Percentiles rank a stretch among this genome's conserved stretches.
Evolutionary conservation across 495 filamentous ascomycete genomes (phyloP).

Genomic region (Articulospora tetracladia): DNA sequence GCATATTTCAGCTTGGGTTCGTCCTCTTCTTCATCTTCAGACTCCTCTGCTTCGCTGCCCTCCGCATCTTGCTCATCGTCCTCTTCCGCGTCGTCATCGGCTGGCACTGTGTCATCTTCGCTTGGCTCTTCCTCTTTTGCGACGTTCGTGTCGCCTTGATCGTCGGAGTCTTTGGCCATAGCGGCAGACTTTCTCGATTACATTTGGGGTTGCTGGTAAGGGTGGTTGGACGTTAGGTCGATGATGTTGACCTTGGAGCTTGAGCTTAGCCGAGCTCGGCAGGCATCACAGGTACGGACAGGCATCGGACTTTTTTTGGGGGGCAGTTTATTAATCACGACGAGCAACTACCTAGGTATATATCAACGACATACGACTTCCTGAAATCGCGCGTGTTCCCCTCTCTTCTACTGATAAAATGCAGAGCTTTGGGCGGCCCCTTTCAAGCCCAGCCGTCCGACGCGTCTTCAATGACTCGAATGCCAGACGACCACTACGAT

Average conservation of each 20-base stretch:
- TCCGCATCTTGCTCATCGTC: conserved; percentile 32
- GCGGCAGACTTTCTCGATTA: conserved; percentile 17
- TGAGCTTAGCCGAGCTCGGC: conserved; percentile 5
- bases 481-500: conserved; percentile 8
- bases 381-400: not conserved
- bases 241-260: conserved; percentile 21
- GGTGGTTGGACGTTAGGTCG: not conserved
- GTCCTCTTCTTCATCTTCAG: conserved; percentile 89
- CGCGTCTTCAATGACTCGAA: conserved; percentile 8
- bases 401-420: not conserved
- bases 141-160: conserved; percentile 20
- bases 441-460: not conserved
- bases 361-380: not conserved
- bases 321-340: not conserved
- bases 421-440: conserved; percentile 16
- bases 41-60: conserved; percentile 58
- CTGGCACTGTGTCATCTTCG: conserved; percentile 27
- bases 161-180: conserved; percentile 24
- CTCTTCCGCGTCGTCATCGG: conserved; percentile 26
- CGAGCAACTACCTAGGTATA: not conserved
- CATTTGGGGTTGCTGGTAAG: conserved; percentile 24
- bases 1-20: conserved; percentile 93
- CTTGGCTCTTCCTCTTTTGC: conserved; percentile 15
- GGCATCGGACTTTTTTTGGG: not conserved
- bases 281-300: not conserved